Evolutionary conservation across 2,329 filamentous ascomycete species (phyloP).

Genomic region (Berkeleyomyces rouxiae): DNA sequence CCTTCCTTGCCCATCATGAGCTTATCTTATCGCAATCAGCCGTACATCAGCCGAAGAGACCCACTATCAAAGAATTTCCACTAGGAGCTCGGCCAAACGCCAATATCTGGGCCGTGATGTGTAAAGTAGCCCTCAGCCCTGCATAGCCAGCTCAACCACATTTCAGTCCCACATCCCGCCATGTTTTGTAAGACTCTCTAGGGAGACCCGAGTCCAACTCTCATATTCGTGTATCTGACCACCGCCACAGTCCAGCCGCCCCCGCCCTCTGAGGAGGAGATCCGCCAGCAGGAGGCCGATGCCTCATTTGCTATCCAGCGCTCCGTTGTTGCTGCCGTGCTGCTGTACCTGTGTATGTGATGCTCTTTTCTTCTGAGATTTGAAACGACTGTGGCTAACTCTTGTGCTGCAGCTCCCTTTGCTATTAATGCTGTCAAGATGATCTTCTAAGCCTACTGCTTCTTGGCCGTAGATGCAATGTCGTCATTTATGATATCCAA

Average conservation of each 20-base stretch:
- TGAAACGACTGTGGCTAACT: neutral
- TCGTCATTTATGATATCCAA: constrained; percentile 3
- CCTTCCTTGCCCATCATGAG: neutral
- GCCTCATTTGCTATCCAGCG: constrained; percentile 51
- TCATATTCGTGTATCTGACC: neutral
- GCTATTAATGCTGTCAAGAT: constrained; percentile 35
- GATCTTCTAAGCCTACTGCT: constrained; percentile 23
- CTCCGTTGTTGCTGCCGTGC: constrained; percentile 45
- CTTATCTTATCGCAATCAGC: neutral
- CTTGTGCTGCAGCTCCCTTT: constrained; percentile 35
- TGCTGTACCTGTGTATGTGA: constrained; percentile 61
- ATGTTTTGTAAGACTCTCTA: constrained; percentile 8
- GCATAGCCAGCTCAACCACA: neutral
- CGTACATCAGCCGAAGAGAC: neutral
- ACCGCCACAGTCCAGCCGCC: constrained; percentile 42
- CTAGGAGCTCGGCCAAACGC: neutral
- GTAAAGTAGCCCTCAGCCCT: neutral
- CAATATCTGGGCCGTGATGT: neutral
- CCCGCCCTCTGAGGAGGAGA: constrained; percentile 52
- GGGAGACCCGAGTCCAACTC: neutral
- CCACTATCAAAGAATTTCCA: constrained; percentile 2
- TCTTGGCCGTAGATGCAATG: neutral
- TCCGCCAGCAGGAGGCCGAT: constrained; percentile 50
- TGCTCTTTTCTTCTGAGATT: neutral
- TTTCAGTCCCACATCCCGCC: neutral